A percentile compares a stretch with the other conserved stretches of the same genome.
Evolutionary conservation across 257 asterid genomes (phyloP).

Genomic region (Ophiorrhiza pumila): DNA sequence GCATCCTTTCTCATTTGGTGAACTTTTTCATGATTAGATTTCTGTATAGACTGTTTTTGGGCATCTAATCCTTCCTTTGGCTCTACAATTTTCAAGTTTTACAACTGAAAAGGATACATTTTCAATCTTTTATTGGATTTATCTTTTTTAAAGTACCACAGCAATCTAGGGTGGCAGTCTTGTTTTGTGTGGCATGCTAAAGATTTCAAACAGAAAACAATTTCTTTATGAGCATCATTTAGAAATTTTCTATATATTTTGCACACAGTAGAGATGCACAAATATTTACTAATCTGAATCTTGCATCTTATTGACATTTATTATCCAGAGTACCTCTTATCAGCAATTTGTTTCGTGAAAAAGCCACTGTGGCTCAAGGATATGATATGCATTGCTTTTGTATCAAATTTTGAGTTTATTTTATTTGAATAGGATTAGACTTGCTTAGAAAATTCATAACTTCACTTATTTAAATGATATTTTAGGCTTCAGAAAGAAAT

Average conservation of each 20-base stretch:
- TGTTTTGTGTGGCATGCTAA: background rate
- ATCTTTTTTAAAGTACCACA: too few species aligned
- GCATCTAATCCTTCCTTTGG: too few species aligned
- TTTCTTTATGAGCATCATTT: background rate
- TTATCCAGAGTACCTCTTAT: background rate
- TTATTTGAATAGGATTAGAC: background rate
- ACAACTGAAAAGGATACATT: background rate
- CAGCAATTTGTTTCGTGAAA: background rate
- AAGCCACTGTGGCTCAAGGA: background rate
- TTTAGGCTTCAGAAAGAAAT: constrained; percentile 76
- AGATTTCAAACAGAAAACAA: background rate
- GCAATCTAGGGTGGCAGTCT: background rate
- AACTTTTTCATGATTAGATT: background rate
- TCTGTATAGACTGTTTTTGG: background rate
- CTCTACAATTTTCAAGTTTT: background rate
- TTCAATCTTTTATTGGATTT: too few species aligned
- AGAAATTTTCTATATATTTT: background rate
- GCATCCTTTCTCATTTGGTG: background rate
- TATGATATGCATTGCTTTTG: background rate
- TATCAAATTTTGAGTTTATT: background rate
- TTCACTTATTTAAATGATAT: constrained; percentile 6
- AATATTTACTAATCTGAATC: background rate
- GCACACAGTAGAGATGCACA: background rate
- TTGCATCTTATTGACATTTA: background rate
- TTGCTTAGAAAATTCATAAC: background rate